phyloP scores from a whole-genome alignment of 208 protist species.

The Trichomonas vaginalis region DNA sequence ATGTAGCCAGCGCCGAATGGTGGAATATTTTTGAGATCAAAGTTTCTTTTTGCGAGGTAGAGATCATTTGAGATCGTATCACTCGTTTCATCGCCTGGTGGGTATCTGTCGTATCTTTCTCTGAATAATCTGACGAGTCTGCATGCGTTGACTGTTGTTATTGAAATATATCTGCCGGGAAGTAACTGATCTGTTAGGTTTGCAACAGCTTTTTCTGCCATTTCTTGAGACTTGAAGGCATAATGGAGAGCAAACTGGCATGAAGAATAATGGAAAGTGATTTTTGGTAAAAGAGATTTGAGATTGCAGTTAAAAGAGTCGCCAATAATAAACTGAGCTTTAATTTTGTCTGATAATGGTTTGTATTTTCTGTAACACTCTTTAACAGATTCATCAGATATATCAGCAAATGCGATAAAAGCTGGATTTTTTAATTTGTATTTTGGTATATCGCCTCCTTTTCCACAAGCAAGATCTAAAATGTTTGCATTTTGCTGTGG shows the following conservation, averaged over 20 bases:
- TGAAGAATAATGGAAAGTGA: background rate
- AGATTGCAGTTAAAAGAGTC: background rate
- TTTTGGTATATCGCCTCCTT: background rate
- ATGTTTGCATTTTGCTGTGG: background rate
- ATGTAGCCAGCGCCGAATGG: background rate
- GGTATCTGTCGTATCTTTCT: background rate
- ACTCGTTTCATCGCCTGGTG: background rate
- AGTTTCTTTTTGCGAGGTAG: background rate
- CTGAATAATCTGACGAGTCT: background rate
- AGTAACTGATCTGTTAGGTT: background rate
- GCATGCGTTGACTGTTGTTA: background rate
- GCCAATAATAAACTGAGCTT: background rate
- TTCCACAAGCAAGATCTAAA: background rate
- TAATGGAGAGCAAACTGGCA: background rate
- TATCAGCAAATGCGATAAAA: background rate
- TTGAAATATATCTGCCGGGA: background rate
- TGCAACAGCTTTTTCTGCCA: background rate
- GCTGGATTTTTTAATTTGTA: background rate
- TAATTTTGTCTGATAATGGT: background rate
- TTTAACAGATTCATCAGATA: background rate
- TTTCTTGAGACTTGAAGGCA: background rate
- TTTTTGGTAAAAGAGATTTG: background rate
- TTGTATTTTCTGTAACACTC: background rate
- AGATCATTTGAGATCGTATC: background rate
- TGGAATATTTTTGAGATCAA: background rate